Evolutionary conservation across 495 filamentous ascomycete genomes (phyloP).

Genomic region (Collariella sp.): DNA sequence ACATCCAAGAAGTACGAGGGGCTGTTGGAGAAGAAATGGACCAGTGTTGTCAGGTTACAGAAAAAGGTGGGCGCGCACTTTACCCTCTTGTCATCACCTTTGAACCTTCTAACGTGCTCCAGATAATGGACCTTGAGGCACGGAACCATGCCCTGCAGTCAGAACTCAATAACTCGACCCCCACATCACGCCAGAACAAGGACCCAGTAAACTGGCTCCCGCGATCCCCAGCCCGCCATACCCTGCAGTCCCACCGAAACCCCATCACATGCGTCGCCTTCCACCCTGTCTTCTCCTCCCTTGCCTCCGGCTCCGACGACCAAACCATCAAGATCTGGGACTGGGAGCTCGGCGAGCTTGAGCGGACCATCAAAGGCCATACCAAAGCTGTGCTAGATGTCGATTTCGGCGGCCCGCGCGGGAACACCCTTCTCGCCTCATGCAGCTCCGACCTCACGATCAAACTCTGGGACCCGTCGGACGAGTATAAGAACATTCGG

Average conservation of each 20-base stretch:
- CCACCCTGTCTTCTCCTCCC: slow-evolving; percentile 83
- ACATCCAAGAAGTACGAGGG: slow-evolving; percentile 85
- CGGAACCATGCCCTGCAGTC: slow-evolving; percentile 60
- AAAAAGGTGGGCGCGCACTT: slow-evolving; percentile 58
- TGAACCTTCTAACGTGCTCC: neutral
- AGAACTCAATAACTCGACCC: slow-evolving; percentile 80
- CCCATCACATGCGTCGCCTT: slow-evolving; percentile 87
- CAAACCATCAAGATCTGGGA: slow-evolving; percentile 94
- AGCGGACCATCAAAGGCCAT: slow-evolving; percentile 87
- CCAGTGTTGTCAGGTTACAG: slow-evolving; percentile 79
- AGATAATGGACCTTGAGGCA: slow-evolving; percentile 94
- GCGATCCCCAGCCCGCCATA: slow-evolving; percentile 67
- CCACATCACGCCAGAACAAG: slow-evolving; percentile 70
- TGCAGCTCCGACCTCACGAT: slow-evolving; percentile 89
- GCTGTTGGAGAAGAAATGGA: slow-evolving; percentile 93
- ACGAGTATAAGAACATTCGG: slow-evolving; percentile 92
- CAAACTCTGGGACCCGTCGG: slow-evolving; percentile 90
- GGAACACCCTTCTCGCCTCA: slow-evolving; percentile 77
- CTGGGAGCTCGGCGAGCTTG: slow-evolving; percentile 90
- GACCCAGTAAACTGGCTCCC: slow-evolving; percentile 86
- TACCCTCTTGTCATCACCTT: neutral
- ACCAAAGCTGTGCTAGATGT: slow-evolving; percentile 83
- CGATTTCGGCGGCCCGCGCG: slow-evolving; percentile 84
- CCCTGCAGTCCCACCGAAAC: slow-evolving; percentile 72
- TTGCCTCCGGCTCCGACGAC: slow-evolving; percentile 88